Evolutionary conservation across 2,329 filamentous ascomycete species (phyloP).

Genomic region (Colletotrichum lupini): DNA sequence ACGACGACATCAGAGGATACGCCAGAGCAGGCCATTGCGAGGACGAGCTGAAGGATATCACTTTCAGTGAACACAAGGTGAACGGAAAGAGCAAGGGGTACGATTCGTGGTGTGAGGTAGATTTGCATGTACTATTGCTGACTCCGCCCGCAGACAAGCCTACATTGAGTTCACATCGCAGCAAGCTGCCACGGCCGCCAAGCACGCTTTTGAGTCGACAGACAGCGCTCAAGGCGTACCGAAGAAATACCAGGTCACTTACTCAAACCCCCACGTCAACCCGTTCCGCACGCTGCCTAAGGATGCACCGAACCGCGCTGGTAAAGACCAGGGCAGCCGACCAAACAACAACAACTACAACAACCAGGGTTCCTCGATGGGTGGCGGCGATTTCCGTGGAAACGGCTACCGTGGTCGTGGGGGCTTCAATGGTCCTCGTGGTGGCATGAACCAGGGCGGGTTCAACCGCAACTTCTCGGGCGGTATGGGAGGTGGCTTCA

Average conservation of each 20-base stretch:
- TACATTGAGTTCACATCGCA: constrained; percentile 87
- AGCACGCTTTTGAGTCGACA: constrained; percentile 80
- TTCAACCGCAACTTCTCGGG: constrained; percentile 50
- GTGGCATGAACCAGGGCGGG: constrained; percentile 60
- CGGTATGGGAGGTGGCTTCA: constrained; percentile 55
- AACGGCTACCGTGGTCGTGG: constrained; percentile 64
- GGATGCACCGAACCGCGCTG: constrained; percentile 79
- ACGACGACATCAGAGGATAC: constrained; percentile 94
- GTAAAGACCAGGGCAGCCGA: constrained; percentile 70
- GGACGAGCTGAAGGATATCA: constrained; percentile 88
- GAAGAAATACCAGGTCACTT: constrained; percentile 80
- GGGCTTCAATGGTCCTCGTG: constrained; percentile 57
- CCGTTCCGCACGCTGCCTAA: constrained; percentile 93
- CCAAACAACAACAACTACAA: constrained; percentile 54
- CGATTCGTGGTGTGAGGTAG: constrained; percentile 42
- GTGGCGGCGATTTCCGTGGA: constrained; percentile 56
- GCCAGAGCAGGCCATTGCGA: constrained; percentile 82
- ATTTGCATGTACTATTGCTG: not conserved
- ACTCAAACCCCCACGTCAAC: constrained; percentile 81
- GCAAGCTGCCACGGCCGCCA: constrained; percentile 87
- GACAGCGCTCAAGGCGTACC: constrained; percentile 64
- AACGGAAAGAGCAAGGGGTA: constrained; percentile 99
- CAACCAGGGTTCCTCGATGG: constrained; percentile 56
- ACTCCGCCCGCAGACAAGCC: constrained; percentile 65
- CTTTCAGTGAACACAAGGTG: constrained; percentile 98